A percentile compares a stretch with the other conserved stretches of the same genome.
phyloP scores from a whole-genome alignment of 441 rosid genomes.

The Corymbia calophylla region DNA sequence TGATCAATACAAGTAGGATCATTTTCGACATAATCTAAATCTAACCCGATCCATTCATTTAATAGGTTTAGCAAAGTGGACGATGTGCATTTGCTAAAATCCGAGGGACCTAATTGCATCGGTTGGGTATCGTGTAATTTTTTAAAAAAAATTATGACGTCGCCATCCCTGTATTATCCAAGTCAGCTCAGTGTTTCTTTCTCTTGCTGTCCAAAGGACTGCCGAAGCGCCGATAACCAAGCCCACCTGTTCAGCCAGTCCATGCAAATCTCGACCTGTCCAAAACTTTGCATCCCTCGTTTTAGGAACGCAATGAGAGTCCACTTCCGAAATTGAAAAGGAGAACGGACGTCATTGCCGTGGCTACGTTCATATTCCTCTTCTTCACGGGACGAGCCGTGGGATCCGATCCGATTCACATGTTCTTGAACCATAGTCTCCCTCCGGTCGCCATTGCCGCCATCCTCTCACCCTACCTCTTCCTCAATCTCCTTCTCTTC shows the following conservation, averaged over 20 bases:
- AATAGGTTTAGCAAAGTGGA: rapidly evolving
- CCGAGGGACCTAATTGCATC: background rate
- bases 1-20: rapidly evolving
- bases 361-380: no score
- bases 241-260: background rate
- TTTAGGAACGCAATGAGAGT: no score
- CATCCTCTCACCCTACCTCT: background rate
- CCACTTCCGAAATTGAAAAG: no score
- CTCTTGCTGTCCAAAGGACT: background rate
- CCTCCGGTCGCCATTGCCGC: background rate
- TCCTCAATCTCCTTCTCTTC: background rate
- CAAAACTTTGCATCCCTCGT: no score
- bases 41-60: rapidly evolving
- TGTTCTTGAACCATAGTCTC: slow-evolving; percentile 3
- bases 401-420: slow-evolving; percentile 16
- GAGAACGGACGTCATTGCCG: no score
- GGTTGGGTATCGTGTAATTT: background rate
- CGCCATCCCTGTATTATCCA: background rate
- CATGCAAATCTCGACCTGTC: background rate
- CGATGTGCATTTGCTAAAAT: rapidly evolving
- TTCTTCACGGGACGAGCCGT: background rate
- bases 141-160: rapidly evolving
- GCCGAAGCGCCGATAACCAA: background rate
- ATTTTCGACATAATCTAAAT: background rate
- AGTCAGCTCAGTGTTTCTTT: background rate